Base-by-base conservation (phyloP, 495 filamentous ascomycete species). In the Daldinia loculata region DNA sequence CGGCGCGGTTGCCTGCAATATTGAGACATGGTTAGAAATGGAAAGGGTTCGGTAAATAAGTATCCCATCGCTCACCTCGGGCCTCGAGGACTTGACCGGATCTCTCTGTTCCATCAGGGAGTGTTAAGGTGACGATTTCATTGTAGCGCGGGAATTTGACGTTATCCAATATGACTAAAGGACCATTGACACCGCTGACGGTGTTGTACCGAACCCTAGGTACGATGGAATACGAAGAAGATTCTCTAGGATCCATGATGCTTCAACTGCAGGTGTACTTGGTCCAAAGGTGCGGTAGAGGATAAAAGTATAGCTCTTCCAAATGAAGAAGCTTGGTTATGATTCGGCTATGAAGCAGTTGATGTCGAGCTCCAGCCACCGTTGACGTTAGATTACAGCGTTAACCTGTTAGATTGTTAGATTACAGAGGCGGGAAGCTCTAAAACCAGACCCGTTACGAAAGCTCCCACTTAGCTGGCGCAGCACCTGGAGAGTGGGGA, bases 61-160 rank as follows among this genome's bases (percentile, higher is more conserved):
- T 34, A 15, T 59, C 12, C 6, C 17, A 36, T 39, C 48, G 52
- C 61, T 43, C 56, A 97, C 94, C 95, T 91, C 93, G 89, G 77
- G 95, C 96, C 85, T 99, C 96, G 73, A 99, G 81, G 71, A 99
- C 96, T 79, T 99, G 96, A 57, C 96, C 96, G 73, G 92, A 92
- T 67, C 95, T 88, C 82, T 97, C 90, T 17, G 92, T 90, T 74
- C 96, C 96, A 89, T 99, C 96, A 74, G 95, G 92, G 58, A 99
- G 88, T 12, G 95, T 98, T 74, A 99, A 79, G 70, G 92, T 93
- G 55, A 99, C 96, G 81, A 99, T 98, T 83, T 99, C 96, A 78
- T 98, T 98, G 84, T 92, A 99, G 74, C 90, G 85, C 59, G 95
- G 95, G 81, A 92, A 97, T 91, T 99, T 99, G 84, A 98, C 94